Base-by-base conservation (phyloP, 371 early-diverging fungal species). In the Mortierella sp. region DNA sequence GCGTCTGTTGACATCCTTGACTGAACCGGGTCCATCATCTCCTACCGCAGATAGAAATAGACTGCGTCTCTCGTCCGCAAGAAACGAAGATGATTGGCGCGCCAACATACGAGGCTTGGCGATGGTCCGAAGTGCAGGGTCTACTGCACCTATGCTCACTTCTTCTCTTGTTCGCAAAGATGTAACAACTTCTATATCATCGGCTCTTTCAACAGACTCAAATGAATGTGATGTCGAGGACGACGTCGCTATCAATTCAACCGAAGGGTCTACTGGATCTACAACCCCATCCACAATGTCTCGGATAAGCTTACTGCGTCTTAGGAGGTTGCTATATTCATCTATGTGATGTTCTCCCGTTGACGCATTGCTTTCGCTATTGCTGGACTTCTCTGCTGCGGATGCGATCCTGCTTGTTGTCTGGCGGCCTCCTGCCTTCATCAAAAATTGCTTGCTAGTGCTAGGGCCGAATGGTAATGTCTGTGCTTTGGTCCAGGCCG, bases 1-100 rank as follows among this genome's bases (percentile, higher is more conserved):
- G 19, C 80, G 74, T 10, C 75, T 75, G 19, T 74, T 80, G 29
- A 70, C 75, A 8, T 80, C 80, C 54, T 73, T 73, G n/a, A 71
- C 75, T 22, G 74, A 64, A 0, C 64, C 56, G 0, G 61, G 59
- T 13, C 56, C 56, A 12, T 80, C 80, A 23, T 80, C 80, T 28
- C 80, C 68, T 0, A 80, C 72, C 2, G 80, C 64, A 31, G 68
- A 66, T 35, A 80, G 28, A 58, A 80, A 80, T 19, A 62, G 58
- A 0, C 31, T 56, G 3, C 68, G 62, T 40, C 80, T 61, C 35
- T 80, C 80, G n/a, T 75, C 80, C 0, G 64, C 51, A 35, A 74
- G n/a, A 53, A 80, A 80, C 3, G 75, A 70, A 2, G 80, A 80
- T 35, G 55, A 66, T 32, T 74, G 74, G 2, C 75, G 74, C 2